These are phyloP conservation scores for Starmerella powellii DNA, from an alignment of 805 yeast species.

Conservation along the genomic window DNA sequence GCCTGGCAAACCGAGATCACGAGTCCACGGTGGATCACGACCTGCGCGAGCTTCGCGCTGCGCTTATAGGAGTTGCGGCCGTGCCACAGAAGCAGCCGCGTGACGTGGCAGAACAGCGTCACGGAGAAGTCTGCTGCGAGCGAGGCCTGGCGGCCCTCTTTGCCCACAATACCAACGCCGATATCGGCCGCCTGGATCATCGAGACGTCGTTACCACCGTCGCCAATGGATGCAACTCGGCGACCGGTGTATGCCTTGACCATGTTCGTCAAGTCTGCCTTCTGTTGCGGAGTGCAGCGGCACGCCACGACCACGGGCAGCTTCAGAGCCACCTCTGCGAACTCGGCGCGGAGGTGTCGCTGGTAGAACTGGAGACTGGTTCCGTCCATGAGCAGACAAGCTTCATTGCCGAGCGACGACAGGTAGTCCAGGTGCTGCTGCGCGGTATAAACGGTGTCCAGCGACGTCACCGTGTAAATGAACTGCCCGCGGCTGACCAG, in stretches of 20 bases:
- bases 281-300: conserved; percentile 97
- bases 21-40: conserved; percentile 91
- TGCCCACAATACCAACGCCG: conserved; percentile 98
- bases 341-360: conserved; percentile 43
- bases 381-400: conserved; percentile 84
- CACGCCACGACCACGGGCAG: conserved; percentile 96
- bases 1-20: conserved; percentile 92
- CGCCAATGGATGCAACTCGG: conserved; percentile 95
- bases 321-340: conserved; percentile 61
- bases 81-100: conserved; percentile 87
- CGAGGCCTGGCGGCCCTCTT: conserved; percentile 96
- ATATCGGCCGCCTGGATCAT: conserved; percentile 99
- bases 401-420: conserved; percentile 42
- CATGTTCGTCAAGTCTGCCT: conserved; percentile 81
- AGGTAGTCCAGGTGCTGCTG: conserved; percentile 64
- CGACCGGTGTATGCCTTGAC: conserved; percentile 72
- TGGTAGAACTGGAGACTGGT: conserved; percentile 68
- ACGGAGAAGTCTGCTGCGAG: conserved; percentile 94
- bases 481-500: conserved; percentile 88
- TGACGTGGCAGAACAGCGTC: conserved; percentile 78
- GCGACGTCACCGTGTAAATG: conserved; percentile 70
- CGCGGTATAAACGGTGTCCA: conserved; percentile 51
- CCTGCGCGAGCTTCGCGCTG: conserved; percentile 88
- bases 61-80: conserved; percentile 95
- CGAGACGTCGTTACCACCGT: conserved; percentile 97